Percentiles rank a stretch among this genome's conserved stretches.
These are phyloP conservation scores for Pistacia integerrima DNA, from an alignment of 345 rosid genomes.

Conservation along the genomic window DNA sequence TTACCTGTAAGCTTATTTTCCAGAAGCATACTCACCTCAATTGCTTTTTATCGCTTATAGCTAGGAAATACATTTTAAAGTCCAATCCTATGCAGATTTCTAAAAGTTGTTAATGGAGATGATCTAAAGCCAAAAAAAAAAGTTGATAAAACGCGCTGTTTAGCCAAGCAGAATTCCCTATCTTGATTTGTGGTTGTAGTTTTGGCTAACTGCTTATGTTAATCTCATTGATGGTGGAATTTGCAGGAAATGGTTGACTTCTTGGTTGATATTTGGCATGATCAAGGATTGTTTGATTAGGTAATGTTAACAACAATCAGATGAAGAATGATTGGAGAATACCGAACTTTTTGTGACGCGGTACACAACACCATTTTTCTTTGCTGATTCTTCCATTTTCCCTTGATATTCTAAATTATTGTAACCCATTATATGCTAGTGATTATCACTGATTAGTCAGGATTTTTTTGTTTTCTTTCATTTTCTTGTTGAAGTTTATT, in stretches of 20 bases:
- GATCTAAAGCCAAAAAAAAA: too few species aligned
- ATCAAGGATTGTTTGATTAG: constrained; percentile 84
- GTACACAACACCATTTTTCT: background rate
- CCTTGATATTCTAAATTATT: background rate
- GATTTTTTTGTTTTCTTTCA: background rate
- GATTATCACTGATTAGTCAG: background rate
- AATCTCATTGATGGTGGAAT: constrained; percentile 13
- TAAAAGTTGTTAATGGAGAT: too few species aligned
- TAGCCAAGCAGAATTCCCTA: background rate
- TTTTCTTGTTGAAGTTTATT: background rate
- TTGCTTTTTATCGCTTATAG: background rate
- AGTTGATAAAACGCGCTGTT: too few species aligned
- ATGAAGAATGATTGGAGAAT: constrained; percentile 3
- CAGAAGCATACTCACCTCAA: background rate
- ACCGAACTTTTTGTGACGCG: background rate
- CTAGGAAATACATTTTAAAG: too few species aligned
- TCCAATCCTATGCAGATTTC: too few species aligned
- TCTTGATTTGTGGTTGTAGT: background rate
- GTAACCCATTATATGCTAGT: constrained; percentile 1
- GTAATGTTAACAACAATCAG: background rate
- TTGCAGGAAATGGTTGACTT: constrained; percentile 96
- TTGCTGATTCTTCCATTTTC: constrained; percentile 3
- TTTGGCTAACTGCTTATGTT: background rate
- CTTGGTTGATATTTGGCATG: constrained; percentile 87
- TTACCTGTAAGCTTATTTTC: constrained; percentile 59